These are phyloP conservation scores for Epichloe gansuensis DNA, from an alignment of 2,329 filamentous ascomycete genomes.

Conservation along the genomic window DNA sequence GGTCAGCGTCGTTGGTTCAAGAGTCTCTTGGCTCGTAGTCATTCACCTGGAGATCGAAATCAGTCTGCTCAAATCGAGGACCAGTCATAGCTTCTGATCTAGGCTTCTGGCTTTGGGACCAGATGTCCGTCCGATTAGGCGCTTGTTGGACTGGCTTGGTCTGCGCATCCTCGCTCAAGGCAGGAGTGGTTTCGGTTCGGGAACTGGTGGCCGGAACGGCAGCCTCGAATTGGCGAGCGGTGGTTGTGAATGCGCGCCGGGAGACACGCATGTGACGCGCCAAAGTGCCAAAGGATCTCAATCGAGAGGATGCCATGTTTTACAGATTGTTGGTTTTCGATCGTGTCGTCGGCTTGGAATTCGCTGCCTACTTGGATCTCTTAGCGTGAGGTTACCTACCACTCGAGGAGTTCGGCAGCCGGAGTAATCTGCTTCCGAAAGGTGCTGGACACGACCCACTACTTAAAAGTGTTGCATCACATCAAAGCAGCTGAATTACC, in stretches of 20 bases:
- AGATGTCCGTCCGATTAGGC: conserved; percentile 70
- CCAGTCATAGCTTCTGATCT: conserved; percentile 79
- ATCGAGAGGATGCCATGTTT: conserved; percentile 33
- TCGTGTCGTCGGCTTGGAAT: conserved; percentile 1
- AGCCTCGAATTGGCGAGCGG: conserved; percentile 34
- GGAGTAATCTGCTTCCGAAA: conserved; percentile 8
- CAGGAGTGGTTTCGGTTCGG: conserved; percentile 27
- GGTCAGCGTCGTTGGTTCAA: conserved; percentile 10
- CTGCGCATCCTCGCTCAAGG: conserved; percentile 29
- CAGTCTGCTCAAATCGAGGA: conserved; percentile 93
- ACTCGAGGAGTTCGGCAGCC: neutral
- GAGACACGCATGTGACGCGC: conserved; percentile 31
- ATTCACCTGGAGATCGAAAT: conserved; percentile 86
- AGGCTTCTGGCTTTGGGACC: conserved; percentile 78
- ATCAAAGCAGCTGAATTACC: neutral
- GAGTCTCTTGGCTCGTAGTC: conserved; percentile 18
- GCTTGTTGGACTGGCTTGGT: conserved; percentile 56
- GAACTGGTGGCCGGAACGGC: conserved; percentile 27
- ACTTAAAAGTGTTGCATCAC: neutral
- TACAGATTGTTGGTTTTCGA: neutral
- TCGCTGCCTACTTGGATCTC: neutral
- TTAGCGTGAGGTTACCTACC: neutral
- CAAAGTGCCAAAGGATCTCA: conserved; percentile 32
- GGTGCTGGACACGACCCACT: neutral
- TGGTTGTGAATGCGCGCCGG: conserved; percentile 36